Evolutionary conservation across 768 basidiomycete genomes (phyloP), one percentile per base, ranked within the genome.

Genomic region (Hemileccinum impolitum): DNA sequence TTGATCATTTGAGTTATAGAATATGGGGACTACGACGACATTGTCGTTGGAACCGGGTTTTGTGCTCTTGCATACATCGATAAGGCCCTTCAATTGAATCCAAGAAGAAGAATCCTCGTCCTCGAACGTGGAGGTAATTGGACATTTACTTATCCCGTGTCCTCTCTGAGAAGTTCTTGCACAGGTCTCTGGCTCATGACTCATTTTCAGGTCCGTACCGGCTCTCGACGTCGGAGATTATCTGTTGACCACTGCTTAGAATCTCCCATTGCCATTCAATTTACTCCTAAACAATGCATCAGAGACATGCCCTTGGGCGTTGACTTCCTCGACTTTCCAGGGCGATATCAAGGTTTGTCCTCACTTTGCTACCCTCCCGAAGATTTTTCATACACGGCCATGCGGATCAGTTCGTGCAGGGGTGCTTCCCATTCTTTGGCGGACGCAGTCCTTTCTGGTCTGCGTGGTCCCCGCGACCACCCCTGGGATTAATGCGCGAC

Each of bases 51-150:
- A 18, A 54, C 49, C 14, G 50, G 53, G 15, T 47, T 40, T 44
- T 54, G 53, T 14, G 55, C 57, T 21, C 57, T 58, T 25, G 57
- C 57, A 4, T 58, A 58, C 43, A 47, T 58, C 26, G 55, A 52
- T 26, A 36, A 34, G 11, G 52, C 57, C n/a, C 56, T 58, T 17
- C 13, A 47, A 31, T 17, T 52, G 34, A 23, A 58, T 17, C 57
- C 57, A 11, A 39, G 32, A 34, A 39, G 57, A 36, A 47, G 38
- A 45, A 58, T 58, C 18, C 56, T 58, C 37, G 43, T 58, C 10
- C 52, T 51, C 17, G 57, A 58, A 32, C 50, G 57, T 18, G 46
- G 57, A 30, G 45, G 52, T 45, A 25, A 40, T 17, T n/a, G n/a
- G 23, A 34, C 8, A 6, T 17, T 2, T n/a, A 12, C 7, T 8